A percentile compares a stretch with the other conserved stretches of the same genome.
Conservation (phyloP, 2,329 filamentous ascomycete species). For the Fusarium miscanthi region DNA sequence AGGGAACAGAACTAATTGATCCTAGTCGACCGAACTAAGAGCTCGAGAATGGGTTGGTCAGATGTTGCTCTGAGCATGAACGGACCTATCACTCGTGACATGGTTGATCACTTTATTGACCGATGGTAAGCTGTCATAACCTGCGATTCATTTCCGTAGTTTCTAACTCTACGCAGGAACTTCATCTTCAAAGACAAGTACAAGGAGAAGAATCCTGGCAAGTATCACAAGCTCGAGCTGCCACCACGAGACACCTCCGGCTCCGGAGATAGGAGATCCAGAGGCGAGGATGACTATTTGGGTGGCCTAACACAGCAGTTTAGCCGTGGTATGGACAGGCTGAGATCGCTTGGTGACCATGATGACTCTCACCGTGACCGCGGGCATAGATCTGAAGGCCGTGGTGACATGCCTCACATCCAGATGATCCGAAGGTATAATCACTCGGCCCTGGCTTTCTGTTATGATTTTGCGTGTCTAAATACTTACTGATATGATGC, state of each 20-base stretch:
- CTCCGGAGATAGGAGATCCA: conserved; percentile 34
- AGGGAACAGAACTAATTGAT: not conserved
- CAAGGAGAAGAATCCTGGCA: conserved; percentile 59
- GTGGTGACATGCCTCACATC: conserved; percentile 52
- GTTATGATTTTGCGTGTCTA: too few species aligned
- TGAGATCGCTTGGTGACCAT: conserved; percentile 51
- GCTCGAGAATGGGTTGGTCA: conserved; percentile 91
- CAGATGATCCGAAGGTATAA: conserved; percentile 63
- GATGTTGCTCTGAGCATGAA: conserved; percentile 83
- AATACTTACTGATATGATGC: not conserved
- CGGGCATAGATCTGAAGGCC: conserved; percentile 8
- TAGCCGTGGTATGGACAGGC: conserved; percentile 52
- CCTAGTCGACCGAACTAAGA: conserved; percentile 77
- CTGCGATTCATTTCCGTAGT: rapidly evolving
- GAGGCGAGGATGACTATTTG: conserved; percentile 50
- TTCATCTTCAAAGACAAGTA: conserved; percentile 91
- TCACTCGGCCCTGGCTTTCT: not conserved
- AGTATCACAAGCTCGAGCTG: conserved; percentile 55
- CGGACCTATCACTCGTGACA: conserved; percentile 79
- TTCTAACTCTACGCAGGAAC: conserved; percentile 63
- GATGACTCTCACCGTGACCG: conserved; percentile 30
- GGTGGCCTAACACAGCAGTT: conserved; percentile 59
- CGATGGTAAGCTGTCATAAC: conserved; percentile 68
- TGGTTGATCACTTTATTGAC: conserved; percentile 82
- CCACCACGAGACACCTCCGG: conserved; percentile 5